These are phyloP conservation scores for Diplodia intermedia DNA, from an alignment of 2,329 filamentous ascomycete genomes.

Conservation along the genomic window DNA sequence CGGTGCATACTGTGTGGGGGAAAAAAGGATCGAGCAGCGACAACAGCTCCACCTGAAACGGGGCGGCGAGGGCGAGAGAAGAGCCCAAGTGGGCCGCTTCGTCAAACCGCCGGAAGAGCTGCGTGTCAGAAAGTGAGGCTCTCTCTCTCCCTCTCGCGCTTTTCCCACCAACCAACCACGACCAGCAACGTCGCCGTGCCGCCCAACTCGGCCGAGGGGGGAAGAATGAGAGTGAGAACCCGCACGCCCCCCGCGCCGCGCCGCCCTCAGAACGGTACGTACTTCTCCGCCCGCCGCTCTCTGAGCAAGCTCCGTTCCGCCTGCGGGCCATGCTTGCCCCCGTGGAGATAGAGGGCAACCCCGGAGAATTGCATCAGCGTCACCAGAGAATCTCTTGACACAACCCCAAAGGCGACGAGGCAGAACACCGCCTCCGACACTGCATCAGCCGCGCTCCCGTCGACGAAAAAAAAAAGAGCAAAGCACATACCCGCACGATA, in stretches of 20 bases:
- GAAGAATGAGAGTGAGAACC: too few relatives aligned
- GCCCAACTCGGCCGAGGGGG: background rate
- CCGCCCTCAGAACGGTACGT: constrained; percentile 5
- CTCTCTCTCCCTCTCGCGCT: background rate
- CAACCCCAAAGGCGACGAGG: background rate
- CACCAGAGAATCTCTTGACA: constrained; percentile 23
- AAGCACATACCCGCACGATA: background rate
- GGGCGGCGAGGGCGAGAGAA: background rate
- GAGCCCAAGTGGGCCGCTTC: background rate
- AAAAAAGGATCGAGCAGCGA: background rate
- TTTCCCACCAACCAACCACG: constrained; percentile 15
- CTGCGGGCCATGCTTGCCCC: constrained; percentile 1
- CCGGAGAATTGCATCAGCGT: constrained; percentile 7
- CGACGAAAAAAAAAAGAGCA: background rate
- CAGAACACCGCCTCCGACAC: background rate
- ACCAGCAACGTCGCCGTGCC: background rate
- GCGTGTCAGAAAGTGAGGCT: constrained; percentile 11
- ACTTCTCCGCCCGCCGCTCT: constrained; percentile 3
- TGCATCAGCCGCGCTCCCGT: constrained; percentile 1
- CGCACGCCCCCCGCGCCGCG: too few relatives aligned
- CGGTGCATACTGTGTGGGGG: background rate
- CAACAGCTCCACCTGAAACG: background rate
- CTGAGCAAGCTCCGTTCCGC: background rate
- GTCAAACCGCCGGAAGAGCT: constrained; percentile 8
- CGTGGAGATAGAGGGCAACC: constrained; percentile 3